Evolutionary conservation across 2,329 filamentous ascomycete genomes (phyloP), one percentile per base, ranked within the genome.

Genomic region (Cladophialophora exuberans): DNA sequence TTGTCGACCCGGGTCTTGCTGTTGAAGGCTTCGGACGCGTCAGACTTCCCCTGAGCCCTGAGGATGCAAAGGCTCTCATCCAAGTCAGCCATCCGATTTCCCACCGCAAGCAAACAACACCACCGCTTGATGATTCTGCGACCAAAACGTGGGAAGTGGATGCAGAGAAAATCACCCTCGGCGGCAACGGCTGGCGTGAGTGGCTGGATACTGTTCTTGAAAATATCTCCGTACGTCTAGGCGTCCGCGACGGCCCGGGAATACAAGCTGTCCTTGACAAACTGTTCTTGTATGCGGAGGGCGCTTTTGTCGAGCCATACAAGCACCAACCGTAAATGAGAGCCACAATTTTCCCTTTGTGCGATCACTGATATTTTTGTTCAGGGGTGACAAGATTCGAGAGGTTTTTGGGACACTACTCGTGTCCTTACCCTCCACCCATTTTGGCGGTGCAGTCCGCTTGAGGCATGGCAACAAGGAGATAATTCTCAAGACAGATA

Each of bases 381-480:
- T 47, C 20, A 76, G 72, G 0, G 74, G n/a, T n/a, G n/a, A 79
- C 56, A 79, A 79, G 45, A 69, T 67, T 0, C 70, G 72, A 0
- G 71, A 72, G 17, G 79, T 79, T 73, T 72, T 82, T 57, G 79
- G 76, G 6, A 82, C 76, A 0, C 68, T 83, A 1, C 70, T 79
- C 39, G 65, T 83, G 25, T 74, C 70, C 55, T 66, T 83, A 2
- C 79, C 79, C 0, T 81, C 76, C 0, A 31, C 65, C 2, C 76
- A 82, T 54, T 54, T 65, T 17, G 79, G 79, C 6, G 79, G 79
- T 0, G 71, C 74, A 1, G 67, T 81, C 0, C 63, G 73, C 3
- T 56, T 77, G 2, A 69, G 67, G 18, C 75, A 79, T 61, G 61
- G 65, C n/a, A n/a, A n/a, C n/a, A 6, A 69, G 68, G 61, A 61